Percentiles rank a stretch among this genome's conserved stretches.
Conservation (phyloP, 805 yeast genomes). For the Sungouiozyma intestinalis region DNA sequence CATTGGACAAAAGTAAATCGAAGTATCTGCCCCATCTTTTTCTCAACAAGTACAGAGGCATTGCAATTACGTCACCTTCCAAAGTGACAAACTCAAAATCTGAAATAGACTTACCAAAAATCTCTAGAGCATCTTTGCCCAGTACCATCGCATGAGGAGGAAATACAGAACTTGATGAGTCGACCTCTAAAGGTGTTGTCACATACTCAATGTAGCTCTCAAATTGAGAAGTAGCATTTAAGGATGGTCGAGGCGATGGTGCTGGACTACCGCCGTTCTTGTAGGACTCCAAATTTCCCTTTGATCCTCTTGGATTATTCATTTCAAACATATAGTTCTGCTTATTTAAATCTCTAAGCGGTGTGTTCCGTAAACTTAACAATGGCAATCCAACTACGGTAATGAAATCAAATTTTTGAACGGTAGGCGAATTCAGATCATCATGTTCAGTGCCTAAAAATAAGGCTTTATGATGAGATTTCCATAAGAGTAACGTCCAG, state of each 20-base stretch:
- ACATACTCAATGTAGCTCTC: constrained; percentile 66
- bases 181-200: constrained; percentile 58
- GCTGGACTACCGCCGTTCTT: neutral
- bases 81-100: constrained; percentile 63
- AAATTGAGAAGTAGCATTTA: constrained; percentile 30
- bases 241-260: neutral
- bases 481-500: constrained; percentile 66
- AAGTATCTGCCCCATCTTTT: constrained; percentile 74
- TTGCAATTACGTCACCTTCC: constrained; percentile 60
- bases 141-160: constrained; percentile 71
- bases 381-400: constrained; percentile 46
- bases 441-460: constrained; percentile 39
- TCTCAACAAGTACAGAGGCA: constrained; percentile 49
- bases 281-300: neutral
- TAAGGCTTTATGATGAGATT: constrained; percentile 62
- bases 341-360: constrained; percentile 15
- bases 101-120: constrained; percentile 50
- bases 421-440: constrained; percentile 22
- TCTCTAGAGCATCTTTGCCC: constrained; percentile 64
- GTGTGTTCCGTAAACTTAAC: constrained; percentile 29
- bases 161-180: constrained; percentile 58
- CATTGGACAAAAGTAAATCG: constrained; percentile 48
- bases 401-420: constrained; percentile 37
- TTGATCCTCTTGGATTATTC: neutral
- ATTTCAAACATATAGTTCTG: neutral